These are phyloP conservation scores for Neurospora intermedia DNA, from an alignment of 495 filamentous ascomycete genomes.

Conservation along the genomic window DNA sequence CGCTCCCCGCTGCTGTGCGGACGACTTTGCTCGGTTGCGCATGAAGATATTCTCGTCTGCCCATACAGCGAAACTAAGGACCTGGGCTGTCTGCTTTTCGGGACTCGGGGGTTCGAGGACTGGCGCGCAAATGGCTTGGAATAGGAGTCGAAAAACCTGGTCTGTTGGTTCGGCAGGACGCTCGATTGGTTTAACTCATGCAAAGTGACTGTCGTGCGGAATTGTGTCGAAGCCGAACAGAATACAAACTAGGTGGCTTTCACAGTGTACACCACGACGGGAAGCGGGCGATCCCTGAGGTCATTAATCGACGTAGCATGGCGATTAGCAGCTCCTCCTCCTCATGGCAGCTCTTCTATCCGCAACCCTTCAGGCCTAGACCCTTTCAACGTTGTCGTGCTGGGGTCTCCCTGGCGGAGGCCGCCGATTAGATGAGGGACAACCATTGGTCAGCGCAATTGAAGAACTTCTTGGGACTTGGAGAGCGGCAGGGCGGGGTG, in stretches of 20 bases:
- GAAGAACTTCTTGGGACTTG: background rate
- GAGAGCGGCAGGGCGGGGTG: background rate
- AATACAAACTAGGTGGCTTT: background rate
- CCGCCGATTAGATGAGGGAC: background rate
- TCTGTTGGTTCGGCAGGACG: background rate
- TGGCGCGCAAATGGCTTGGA: background rate
- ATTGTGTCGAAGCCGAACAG: background rate
- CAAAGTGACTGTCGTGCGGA: background rate
- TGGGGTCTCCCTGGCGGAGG: background rate
- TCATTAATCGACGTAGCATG: background rate
- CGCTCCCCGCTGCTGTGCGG: conserved; percentile 17
- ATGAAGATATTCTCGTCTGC: conserved; percentile 15
- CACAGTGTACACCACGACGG: background rate
- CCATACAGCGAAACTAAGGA: conserved; percentile 12
- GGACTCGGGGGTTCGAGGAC: background rate
- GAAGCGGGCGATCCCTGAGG: background rate
- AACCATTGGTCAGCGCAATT: background rate
- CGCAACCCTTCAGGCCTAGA: background rate
- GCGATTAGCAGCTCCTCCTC: background rate
- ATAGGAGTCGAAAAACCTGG: background rate
- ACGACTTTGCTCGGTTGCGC: conserved; percentile 20
- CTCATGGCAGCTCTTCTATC: background rate
- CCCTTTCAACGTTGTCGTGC: background rate
- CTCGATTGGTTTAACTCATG: background rate
- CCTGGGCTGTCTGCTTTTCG: background rate